Evolutionary conservation across 2,329 filamentous ascomycete genomes (phyloP).

Genomic region (Xylariaceae sp.): DNA sequence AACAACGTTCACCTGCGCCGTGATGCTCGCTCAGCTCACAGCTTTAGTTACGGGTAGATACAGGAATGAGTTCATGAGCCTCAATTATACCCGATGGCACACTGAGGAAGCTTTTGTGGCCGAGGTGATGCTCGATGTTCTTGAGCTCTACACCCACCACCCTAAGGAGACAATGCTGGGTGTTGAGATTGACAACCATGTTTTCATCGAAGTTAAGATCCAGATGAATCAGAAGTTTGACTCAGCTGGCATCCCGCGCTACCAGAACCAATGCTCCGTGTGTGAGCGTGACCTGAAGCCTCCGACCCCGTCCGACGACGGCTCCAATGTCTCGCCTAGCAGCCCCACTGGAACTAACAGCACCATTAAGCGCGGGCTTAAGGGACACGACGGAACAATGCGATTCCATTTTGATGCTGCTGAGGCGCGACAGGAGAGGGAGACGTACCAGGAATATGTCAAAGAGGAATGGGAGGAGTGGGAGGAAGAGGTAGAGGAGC

Average conservation of each 20-base stretch:
- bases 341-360: conserved; percentile 29
- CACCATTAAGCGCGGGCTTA: conserved; percentile 30
- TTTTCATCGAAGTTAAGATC: conserved; percentile 84
- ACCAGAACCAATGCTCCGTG: conserved; percentile 54
- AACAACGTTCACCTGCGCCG: conserved; percentile 76
- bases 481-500: conserved; percentile 72
- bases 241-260: conserved; percentile 56
- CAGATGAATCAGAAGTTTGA: conserved; percentile 78
- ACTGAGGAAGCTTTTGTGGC: conserved; percentile 45
- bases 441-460: conserved; percentile 63
- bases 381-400: conserved; percentile 62
- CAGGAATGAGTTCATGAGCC: conserved; percentile 42
- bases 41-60: conserved; percentile 60
- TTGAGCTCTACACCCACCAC: conserved; percentile 90
- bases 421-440: conserved; percentile 67
- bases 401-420: conserved; percentile 85
- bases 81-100: conserved; percentile 45
- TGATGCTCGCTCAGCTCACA: conserved; percentile 78
- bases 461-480: conserved; percentile 72
- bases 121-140: conserved; percentile 84
- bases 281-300: conserved; percentile 39
- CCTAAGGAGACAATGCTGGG: conserved; percentile 71
- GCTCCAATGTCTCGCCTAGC: conserved; percentile 33
- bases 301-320: conserved; percentile 31
- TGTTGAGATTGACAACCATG: conserved; percentile 65